Evolutionary conservation across 192 early-diverging fungal genomes (phyloP).

Genomic region (Gigaspora rosea): DNA sequence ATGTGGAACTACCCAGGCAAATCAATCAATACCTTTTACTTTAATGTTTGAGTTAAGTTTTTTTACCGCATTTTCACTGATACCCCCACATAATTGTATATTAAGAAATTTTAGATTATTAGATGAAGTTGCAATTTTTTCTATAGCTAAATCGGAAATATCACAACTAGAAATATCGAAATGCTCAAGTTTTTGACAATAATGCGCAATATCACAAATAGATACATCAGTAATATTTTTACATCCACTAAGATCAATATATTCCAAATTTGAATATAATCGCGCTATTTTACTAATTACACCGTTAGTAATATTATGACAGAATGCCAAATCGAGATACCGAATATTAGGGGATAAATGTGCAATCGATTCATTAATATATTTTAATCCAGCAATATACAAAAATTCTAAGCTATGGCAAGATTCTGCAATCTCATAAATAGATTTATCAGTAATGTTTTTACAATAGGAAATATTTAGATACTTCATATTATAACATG

Average conservation of each 20-base stretch:
- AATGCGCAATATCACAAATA: slow-evolving; percentile 15
- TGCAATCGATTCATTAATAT: not conserved
- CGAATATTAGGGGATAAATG: not conserved
- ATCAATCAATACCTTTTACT: slow-evolving; percentile 9
- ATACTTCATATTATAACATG: slow-evolving; percentile 19
- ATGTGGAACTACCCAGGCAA: too few relatives aligned
- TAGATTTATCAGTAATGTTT: slow-evolving; percentile 6
- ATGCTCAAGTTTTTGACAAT: slow-evolving; percentile 14
- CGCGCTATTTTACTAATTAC: slow-evolving; percentile 1
- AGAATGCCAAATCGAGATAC: slow-evolving; percentile 5
- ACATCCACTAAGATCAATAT: slow-evolving; percentile 13
- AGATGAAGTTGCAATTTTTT: slow-evolving; percentile 8
- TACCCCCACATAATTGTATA: not conserved
- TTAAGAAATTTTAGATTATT: slow-evolving; percentile 16
- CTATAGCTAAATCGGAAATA: slow-evolving; percentile 16
- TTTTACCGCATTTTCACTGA: slow-evolving; percentile 12
- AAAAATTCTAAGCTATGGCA: slow-evolving; percentile 9
- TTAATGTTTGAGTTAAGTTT: slow-evolving; percentile 6
- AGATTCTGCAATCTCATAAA: not conserved
- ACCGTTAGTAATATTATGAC: not conserved
- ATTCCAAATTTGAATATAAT: slow-evolving; percentile 8
- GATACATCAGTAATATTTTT: slow-evolving; percentile 11
- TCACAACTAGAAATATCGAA: slow-evolving; percentile 9
- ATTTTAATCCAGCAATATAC: slow-evolving; percentile 12
- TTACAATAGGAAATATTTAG: slow-evolving; percentile 6